Conservation (phyloP, 768 basidiomycete species). For the Leucocoprinus leucothites region DNA sequence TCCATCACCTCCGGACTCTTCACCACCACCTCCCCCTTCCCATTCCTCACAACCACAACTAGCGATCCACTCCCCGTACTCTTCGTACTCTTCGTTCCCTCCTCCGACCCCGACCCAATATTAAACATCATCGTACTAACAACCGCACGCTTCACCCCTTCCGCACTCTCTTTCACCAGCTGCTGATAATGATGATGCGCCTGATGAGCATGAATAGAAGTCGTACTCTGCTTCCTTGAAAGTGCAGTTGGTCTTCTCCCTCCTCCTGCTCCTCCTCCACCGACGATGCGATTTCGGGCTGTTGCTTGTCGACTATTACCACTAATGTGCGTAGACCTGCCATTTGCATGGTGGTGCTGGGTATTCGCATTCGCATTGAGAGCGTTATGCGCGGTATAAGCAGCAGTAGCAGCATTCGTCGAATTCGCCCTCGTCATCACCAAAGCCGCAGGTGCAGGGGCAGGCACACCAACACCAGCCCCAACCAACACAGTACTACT, state of each 20-base stretch:
- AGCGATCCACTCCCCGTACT: neutral
- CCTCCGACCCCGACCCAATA: slow-evolving; percentile 4
- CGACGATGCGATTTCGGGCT: too few relatives aligned
- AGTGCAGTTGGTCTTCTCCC: neutral
- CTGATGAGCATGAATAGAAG: too few relatives aligned
- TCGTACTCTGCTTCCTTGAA: neutral
- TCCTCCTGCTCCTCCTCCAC: neutral
- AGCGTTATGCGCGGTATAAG: too few relatives aligned
- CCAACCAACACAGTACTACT: neutral
- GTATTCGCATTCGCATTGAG: too few relatives aligned
- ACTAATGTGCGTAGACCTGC: too few relatives aligned
- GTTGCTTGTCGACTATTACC: too few relatives aligned
- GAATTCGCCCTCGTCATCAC: slow-evolving; percentile 7
- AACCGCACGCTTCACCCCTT: neutral
- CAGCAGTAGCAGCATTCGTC: neutral
- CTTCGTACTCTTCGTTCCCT: slow-evolving; percentile 7
- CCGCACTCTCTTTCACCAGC: neutral
- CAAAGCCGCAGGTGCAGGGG: too few relatives aligned
- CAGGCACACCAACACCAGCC: too few relatives aligned
- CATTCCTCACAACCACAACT: neutral
- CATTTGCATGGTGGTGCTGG: too few relatives aligned
- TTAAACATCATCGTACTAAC: slow-evolving; percentile 1
- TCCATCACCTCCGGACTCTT: neutral
- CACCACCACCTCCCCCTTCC: too few relatives aligned
- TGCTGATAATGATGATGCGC: neutral